Percentiles rank a stretch among this genome's conserved stretches.
phyloP scores from a whole-genome alignment of 2,329 filamentous ascomycete species.

The Teratosphaeria gauchensis region DNA sequence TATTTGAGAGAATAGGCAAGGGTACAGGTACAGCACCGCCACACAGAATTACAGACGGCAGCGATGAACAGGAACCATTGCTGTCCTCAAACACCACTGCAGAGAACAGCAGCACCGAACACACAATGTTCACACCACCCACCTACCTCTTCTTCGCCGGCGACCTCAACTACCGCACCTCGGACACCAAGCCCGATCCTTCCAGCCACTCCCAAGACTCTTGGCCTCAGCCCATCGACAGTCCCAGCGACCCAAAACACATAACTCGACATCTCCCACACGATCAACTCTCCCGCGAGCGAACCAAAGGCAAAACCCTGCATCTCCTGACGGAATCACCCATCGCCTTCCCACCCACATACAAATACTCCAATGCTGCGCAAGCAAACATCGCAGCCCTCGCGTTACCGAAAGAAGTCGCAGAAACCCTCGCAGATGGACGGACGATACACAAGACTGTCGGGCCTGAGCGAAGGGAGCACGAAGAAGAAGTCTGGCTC shows the following conservation, averaged over 20 bases:
- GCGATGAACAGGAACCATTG: conserved; percentile 18
- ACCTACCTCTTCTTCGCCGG: conserved; percentile 79
- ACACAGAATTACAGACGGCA: conserved; percentile 5
- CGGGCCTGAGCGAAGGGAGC: not conserved
- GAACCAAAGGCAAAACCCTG: conserved; percentile 56
- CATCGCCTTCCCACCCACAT: conserved; percentile 79
- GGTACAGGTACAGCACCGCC: not conserved
- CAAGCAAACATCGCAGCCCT: conserved; percentile 15
- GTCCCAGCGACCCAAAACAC: conserved; percentile 46
- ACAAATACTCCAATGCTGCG: conserved; percentile 62
- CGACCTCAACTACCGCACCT: conserved; percentile 91
- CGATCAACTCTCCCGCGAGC: conserved; percentile 74
- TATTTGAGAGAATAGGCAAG: conserved; percentile 45
- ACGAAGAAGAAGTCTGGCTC: conserved; percentile 13
- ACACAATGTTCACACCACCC: conserved; percentile 58
- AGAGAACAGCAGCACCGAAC: not conserved
- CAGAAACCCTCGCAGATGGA: conserved; percentile 7
- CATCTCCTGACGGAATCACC: conserved; percentile 68
- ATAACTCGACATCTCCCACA: conserved; percentile 57
- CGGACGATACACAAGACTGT: not conserved
- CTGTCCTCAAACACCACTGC: conserved; percentile 21
- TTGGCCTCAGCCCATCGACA: conserved; percentile 54
- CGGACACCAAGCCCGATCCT: conserved; percentile 50
- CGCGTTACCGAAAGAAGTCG: conserved; percentile 12
- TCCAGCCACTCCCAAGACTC: conserved; percentile 43